phyloP scores from a whole-genome alignment of 129 eudicot genomes.

The Arctium minus region DNA sequence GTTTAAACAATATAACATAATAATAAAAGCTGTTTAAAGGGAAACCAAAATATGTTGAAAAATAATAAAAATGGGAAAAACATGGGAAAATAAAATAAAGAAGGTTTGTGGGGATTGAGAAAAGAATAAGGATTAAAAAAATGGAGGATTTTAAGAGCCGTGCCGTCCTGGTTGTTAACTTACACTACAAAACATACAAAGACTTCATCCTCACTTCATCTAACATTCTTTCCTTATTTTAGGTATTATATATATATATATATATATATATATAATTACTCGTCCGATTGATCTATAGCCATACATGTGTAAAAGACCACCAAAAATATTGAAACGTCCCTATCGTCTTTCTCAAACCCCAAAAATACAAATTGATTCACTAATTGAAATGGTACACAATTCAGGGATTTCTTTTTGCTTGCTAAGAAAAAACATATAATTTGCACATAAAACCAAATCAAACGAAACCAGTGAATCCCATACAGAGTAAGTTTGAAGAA shows the following conservation, averaged over 20 bases:
- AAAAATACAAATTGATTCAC: not conserved
- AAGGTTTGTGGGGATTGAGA: conserved; percentile 30
- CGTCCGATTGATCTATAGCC: no score
- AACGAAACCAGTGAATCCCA: not conserved
- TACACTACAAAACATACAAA: conserved; percentile 42
- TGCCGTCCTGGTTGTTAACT: conserved; percentile 82
- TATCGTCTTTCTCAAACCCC: not conserved
- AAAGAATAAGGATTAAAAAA: conserved; percentile 28
- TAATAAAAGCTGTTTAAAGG: not conserved
- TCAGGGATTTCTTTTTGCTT: not conserved
- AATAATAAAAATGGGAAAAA: not conserved
- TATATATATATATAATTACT: not conserved
- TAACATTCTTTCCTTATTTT: conserved; percentile 16
- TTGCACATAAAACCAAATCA: not conserved
- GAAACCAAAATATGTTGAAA: not conserved
- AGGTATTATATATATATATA: not conserved
- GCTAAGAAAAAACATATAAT: not conserved
- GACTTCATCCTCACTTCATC: conserved; percentile 72
- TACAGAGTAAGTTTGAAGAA: not conserved
- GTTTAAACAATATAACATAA: not conserved
- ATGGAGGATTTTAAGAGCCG: conserved; percentile 39
- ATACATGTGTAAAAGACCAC: no score
- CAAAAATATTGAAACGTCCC: no score
- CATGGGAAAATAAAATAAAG: not conserved
- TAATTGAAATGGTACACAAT: not conserved